phyloP scores from a whole-genome alignment of 495 filamentous ascomycete species.

The Penicilliopsis zonata region DNA sequence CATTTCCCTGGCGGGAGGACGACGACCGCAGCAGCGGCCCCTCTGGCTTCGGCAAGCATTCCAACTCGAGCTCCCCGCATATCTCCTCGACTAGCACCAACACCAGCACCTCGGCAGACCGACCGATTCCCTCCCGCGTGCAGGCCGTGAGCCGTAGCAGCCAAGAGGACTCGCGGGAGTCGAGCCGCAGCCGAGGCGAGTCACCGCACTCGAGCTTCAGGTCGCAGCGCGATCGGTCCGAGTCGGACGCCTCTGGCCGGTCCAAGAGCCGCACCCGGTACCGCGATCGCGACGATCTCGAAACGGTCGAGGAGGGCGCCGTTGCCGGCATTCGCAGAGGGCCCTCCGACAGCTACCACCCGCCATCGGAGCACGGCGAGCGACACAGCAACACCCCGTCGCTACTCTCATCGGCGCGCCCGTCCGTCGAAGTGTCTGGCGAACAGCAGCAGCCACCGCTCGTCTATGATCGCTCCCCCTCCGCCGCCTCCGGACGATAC shows the following conservation, averaged over 20 bases:
- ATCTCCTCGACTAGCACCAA: too few relatives aligned
- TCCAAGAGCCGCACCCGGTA: conserved; percentile 42
- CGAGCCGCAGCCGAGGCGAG: conserved; percentile 24
- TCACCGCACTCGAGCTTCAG: conserved; percentile 23
- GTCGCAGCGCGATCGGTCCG: conserved; percentile 45
- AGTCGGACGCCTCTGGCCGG: conserved; percentile 45
- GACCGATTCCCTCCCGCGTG: conserved; percentile 13
- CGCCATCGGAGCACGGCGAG: conserved; percentile 15
- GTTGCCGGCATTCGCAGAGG: too few relatives aligned
- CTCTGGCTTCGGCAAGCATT: conserved; percentile 22
- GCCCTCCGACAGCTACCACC: conserved; percentile 15
- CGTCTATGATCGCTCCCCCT: conserved; percentile 25
- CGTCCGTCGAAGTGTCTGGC: conserved; percentile 26
- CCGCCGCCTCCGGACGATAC: conserved; percentile 28
- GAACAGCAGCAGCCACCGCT: too few relatives aligned
- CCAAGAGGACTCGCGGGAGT: conserved; percentile 28
- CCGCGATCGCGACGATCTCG: conserved; percentile 34
- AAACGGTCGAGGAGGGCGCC: conserved; percentile 22
- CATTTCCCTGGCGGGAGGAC: conserved; percentile 34
- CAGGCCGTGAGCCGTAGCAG: conserved; percentile 22
- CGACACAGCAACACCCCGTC: conserved; percentile 12
- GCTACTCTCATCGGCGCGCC: conserved; percentile 23
- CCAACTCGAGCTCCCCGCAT: conserved; percentile 32
- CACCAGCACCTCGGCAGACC: background rate
- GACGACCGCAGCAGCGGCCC: conserved; percentile 26